Evolutionary conservation across 2,329 filamentous ascomycete species (phyloP).

Genomic region (Phyllosticta capitalensis): DNA sequence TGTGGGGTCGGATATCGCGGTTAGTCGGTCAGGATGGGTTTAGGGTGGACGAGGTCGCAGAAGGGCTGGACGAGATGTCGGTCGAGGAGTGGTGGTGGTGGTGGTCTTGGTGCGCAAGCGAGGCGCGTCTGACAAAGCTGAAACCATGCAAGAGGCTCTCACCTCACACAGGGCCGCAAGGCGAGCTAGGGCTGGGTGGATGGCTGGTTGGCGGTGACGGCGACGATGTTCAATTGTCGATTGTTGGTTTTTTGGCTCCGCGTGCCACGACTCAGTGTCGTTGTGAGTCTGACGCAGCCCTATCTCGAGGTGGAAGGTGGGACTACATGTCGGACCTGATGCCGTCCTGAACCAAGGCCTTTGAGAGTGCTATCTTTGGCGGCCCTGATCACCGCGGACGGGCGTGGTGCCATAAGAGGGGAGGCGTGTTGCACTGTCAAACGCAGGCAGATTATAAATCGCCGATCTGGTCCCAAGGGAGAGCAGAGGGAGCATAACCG

Average conservation of each 20-base stretch:
- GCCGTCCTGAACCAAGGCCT: too few relatives aligned
- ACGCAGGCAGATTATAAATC: neutral
- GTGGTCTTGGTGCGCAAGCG: conserved; percentile 1
- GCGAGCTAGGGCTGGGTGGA: conserved; percentile 4
- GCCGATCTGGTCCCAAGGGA: neutral
- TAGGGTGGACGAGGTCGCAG: conserved; percentile 4
- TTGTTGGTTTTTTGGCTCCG: too few relatives aligned
- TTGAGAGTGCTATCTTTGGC: too few relatives aligned
- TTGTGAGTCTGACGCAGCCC: too few relatives aligned
- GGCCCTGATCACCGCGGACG: too few relatives aligned
- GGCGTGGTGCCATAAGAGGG: too few relatives aligned
- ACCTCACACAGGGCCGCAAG: neutral
- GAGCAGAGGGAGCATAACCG: neutral
- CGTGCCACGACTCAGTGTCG: too few relatives aligned
- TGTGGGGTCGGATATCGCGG: neutral
- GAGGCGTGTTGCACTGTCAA: neutral
- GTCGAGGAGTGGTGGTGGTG: conserved; percentile 6
- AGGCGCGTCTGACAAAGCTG: conserved; percentile 10
- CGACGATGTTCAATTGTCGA: neutral
- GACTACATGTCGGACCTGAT: neutral
- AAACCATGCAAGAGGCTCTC: conserved; percentile 2
- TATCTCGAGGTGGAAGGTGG: neutral
- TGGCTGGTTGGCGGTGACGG: too few relatives aligned
- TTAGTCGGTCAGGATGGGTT: neutral
- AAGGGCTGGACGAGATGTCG: too few relatives aligned